These are phyloP conservation scores for Arctium minus DNA, from an alignment of 129 eudicot species.

Conservation along the genomic window DNA sequence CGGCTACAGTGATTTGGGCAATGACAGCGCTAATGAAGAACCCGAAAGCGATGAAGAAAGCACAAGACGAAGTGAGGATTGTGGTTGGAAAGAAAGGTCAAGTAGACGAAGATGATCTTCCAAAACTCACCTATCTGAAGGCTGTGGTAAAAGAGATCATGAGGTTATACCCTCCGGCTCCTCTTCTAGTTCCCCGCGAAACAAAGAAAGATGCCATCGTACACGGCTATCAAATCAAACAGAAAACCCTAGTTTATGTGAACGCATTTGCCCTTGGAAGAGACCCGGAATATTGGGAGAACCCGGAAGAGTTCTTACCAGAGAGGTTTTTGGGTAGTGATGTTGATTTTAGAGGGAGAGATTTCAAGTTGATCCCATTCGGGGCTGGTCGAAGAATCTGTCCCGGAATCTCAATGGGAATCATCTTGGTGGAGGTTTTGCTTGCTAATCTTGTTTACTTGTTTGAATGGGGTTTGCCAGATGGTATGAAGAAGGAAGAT, in stretches of 20 bases:
- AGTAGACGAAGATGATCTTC: constrained; percentile 21
- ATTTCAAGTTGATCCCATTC: constrained; percentile 18
- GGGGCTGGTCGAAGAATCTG: constrained; percentile 30
- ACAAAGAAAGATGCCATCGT: not conserved
- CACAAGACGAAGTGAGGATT: constrained; percentile 17
- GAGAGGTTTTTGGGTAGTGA: constrained; percentile 24
- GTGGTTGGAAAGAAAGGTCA: constrained; percentile 6
- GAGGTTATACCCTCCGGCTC: not conserved
- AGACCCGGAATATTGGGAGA: constrained; percentile 8
- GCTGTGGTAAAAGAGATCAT: constrained; percentile 14
- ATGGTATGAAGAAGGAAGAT: constrained; percentile 24
- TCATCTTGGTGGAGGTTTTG: constrained; percentile 1
- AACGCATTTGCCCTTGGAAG: constrained; percentile 25
- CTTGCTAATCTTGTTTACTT: constrained; percentile 1
- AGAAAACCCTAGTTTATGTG: constrained; percentile 15
- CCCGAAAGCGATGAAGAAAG: constrained; percentile 5
- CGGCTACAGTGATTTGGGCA: constrained; percentile 20
- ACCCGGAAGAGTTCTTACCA: constrained; percentile 7
- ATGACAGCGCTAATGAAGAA: constrained; percentile 29
- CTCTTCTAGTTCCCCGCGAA: constrained; percentile 1
- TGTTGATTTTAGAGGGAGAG: constrained; percentile 27
- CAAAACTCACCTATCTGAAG: constrained; percentile 15
- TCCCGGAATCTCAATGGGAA: constrained; percentile 11
- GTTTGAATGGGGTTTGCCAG: constrained; percentile 19
- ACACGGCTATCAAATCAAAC: constrained; percentile 11